phyloP scores from a whole-genome alignment of 2,329 filamentous ascomycete species.

The Ascocoryne sarcoides region DNA sequence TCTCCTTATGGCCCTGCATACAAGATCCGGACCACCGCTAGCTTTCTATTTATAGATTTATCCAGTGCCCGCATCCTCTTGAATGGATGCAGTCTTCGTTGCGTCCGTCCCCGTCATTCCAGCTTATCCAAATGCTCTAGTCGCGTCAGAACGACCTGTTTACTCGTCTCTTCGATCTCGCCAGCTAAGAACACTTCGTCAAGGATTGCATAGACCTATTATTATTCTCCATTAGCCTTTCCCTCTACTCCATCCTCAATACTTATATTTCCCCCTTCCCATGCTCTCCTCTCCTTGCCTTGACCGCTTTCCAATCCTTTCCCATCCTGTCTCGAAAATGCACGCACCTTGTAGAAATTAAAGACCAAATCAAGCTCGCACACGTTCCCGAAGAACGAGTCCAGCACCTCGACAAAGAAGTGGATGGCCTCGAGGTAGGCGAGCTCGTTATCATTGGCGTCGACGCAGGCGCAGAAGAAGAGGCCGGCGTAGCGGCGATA shows the following conservation, averaged over 20 bases:
- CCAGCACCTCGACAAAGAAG: constrained; percentile 98
- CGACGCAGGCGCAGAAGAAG: constrained; percentile 98
- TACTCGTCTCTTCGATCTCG: constrained; percentile 98
- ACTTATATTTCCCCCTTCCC: neutral
- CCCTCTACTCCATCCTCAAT: constrained; percentile 1
- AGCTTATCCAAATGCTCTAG: constrained; percentile 94
- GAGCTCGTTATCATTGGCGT: constrained; percentile 97
- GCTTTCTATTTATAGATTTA: too few relatives aligned
- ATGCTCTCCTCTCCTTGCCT: neutral
- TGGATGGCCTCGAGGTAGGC: constrained; percentile 96
- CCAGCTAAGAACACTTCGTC: constrained; percentile 97
- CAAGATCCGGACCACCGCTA: too few relatives aligned
- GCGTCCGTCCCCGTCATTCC: constrained; percentile 48
- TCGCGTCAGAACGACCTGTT: constrained; percentile 90
- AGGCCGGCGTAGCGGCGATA: constrained; percentile 95
- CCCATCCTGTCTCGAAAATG: neutral
- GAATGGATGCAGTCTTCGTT: too few relatives aligned
- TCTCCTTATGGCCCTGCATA: too few relatives aligned
- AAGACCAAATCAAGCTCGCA: constrained; percentile 91
- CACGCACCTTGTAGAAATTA: constrained; percentile 60
- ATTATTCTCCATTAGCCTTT: constrained; percentile 2
- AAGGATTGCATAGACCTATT: constrained; percentile 86
- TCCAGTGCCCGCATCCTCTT: too few relatives aligned
- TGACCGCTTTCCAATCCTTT: neutral
- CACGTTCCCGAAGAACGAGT: constrained; percentile 98